Base-by-base conservation (phyloP, 1,139 yeast genomes). In the Nakaseomyces nivariensis region DNA sequence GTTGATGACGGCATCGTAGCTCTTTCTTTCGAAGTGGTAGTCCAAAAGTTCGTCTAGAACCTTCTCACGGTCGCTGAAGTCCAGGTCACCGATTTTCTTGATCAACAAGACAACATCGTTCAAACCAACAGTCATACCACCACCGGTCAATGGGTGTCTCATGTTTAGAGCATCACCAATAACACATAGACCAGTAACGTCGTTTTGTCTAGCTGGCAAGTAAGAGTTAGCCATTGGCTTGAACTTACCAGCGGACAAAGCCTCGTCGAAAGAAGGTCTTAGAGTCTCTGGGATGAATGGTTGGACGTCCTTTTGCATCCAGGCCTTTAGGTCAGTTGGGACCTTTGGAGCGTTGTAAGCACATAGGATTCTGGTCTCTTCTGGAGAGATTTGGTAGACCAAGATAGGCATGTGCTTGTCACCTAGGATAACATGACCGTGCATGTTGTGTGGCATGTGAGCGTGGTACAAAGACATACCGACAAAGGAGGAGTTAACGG, bases 81-180 rank as follows among this genome's bases (percentile, higher is more conserved):
- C 82, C 22, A 77, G 75, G 13, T 85, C 81, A 38, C 68, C 66
- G 34, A 66, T 63, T 52, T 47, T 72, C 58, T 48, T 74, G 64
- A 46, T 84, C 79, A 58, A 85, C 71, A 52, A 85, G 66, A 17
- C 88, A 5, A 90, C 92, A 65, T 92, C 99, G 63, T 82, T 85
- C 54, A 94, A 73, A 0, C 97, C 97, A 43, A 92, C 98, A 9
- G 97, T 90, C 99, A 92, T 92, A 53, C 99, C 99, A 52, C 98
- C 98, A 45, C 99, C 99, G 1, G 98, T 92, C 55, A 92, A 76
- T 22, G 99, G 99, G 67, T 92, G 99, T 65, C 99, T 79, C 97
- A 92, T 92, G 67, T 92, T 92, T 62, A 90, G 75, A 1, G 98
- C 88, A 66, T 92, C 99, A 41, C 99, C 99, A 45, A 92, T 67